Evolutionary conservation across 768 basidiomycete genomes (phyloP), one percentile per base, ranked within the genome.

Genomic region (Guyanaporus albipodus): DNA sequence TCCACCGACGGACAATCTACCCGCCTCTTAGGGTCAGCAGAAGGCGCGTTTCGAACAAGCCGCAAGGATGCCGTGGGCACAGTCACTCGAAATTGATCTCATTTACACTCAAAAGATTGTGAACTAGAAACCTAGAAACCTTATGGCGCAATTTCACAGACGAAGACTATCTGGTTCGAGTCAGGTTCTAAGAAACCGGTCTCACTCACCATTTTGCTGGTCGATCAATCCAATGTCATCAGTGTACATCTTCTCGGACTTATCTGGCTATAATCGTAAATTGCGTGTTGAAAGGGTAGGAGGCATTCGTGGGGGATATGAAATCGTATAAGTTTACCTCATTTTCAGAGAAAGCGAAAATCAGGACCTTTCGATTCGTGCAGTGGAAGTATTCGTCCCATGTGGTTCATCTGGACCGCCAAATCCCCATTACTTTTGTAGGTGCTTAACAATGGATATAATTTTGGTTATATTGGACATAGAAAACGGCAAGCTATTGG

Each of bases 131-230:
- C 33, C 34, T 38, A n/a, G 48, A 28, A 38, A 26, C n/a, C n/a
- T n/a, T n/a, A n/a, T n/a, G n/a, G n/a, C n/a, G n/a, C n/a, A n/a
- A n/a, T n/a, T n/a, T n/a, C n/a, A n/a, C n/a, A n/a, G n/a, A n/a
- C n/a, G n/a, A n/a, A n/a, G n/a, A n/a, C 31, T 22, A 29, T 36
- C 24, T 28, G 28, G 10, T 43, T 22, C 15, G 1, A 2, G 46
- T 40, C 12, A 49, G 49, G 24, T 22, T 29, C 11, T 14, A 18
- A 15, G 15, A 15, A 26, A 19, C 36, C 38, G 24, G 15, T 23
- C 19, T 19, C 12, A 49, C 52, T 54, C 52, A 53, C 44, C 51
- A 18, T 32, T 17, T n/a, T n/a, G 14, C 15, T 8, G n/a, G 9
- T 48, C 27, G 8, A 29, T 24, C 5, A 12, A 27, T 42, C 2